Percentiles rank a stretch among this genome's conserved stretches.
phyloP scores from a whole-genome alignment of 2,329 filamentous ascomycete species.

The Botrytis tulipae region DNA sequence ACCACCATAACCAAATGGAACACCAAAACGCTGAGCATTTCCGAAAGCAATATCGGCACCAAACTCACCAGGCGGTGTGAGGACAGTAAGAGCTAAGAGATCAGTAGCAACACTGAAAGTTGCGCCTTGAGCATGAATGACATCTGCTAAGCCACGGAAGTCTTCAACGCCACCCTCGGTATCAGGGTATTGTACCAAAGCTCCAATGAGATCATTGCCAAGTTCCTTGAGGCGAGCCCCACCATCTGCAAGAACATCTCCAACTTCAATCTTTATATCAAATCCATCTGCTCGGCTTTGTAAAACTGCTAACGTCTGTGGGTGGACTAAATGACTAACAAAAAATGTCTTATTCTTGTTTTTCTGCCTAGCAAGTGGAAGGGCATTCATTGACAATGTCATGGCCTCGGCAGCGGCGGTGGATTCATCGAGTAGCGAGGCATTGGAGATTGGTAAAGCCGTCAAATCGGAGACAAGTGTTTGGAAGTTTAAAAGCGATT shows the following conservation, averaged over 20 bases:
- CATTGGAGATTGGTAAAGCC: constrained; percentile 82
- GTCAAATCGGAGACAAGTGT: constrained; percentile 89
- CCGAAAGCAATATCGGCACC: constrained; percentile 95
- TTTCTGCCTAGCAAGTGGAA: constrained; percentile 70
- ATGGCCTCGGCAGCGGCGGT: constrained; percentile 94
- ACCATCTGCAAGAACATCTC: constrained; percentile 67
- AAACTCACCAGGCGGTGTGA: constrained; percentile 90
- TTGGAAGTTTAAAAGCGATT: constrained; percentile 94
- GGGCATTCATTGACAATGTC: constrained; percentile 81
- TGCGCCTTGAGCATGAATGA: constrained; percentile 73
- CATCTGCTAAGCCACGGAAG: constrained; percentile 70
- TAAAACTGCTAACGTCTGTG: constrained; percentile 82
- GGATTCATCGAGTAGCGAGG: constrained; percentile 84
- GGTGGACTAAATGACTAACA: constrained; percentile 78
- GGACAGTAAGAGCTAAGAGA: constrained; percentile 78
- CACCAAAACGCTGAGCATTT: constrained; percentile 85
- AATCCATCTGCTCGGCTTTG: constrained; percentile 87
- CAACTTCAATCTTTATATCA: constrained; percentile 72
- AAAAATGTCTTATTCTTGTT: constrained; percentile 76
- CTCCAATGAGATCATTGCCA: constrained; percentile 80
- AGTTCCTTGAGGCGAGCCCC: constrained; percentile 67
- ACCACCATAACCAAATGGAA: constrained; percentile 87
- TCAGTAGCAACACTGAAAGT: constrained; percentile 89
- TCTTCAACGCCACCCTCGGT: constrained; percentile 78
- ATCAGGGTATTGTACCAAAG: constrained; percentile 93